Conservation (phyloP, 164 flowering plant species). For the Vitis amurensis region DNA sequence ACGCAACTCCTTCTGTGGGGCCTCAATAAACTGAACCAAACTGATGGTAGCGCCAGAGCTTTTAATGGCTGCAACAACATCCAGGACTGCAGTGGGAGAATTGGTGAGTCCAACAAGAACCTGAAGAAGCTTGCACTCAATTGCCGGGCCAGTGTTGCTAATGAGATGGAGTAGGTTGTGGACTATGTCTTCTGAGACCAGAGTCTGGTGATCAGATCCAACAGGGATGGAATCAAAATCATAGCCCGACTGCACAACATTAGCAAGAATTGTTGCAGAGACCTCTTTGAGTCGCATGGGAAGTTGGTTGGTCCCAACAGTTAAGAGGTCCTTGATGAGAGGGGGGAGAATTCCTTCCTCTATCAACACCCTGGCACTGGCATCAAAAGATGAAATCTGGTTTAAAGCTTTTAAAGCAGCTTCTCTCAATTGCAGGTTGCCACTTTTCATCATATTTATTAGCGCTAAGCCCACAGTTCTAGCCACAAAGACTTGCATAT, state of each 20-base stretch:
- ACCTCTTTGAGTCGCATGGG: constrained; percentile 89
- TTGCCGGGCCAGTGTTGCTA: constrained; percentile 95
- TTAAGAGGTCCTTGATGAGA: constrained; percentile 80
- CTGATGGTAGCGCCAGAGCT: constrained; percentile 90
- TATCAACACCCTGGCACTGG: constrained; percentile 70
- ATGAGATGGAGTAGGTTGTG: constrained; percentile 88
- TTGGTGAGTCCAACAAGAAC: constrained; percentile 93
- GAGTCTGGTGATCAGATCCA: constrained; percentile 73
- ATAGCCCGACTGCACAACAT: constrained; percentile 69
- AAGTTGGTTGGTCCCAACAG: constrained; percentile 73
- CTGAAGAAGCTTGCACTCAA: constrained; percentile 92
- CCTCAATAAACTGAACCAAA: constrained; percentile 95
- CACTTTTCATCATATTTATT: constrained; percentile 68
- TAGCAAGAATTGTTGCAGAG: constrained; percentile 91
- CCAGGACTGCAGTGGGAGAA: constrained; percentile 49
- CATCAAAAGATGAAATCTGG: constrained; percentile 82
- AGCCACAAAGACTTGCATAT: constrained; percentile 80
- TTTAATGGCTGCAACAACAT: constrained; percentile 81
- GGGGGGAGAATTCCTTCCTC: constrained; percentile 89
- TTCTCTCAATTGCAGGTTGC: constrained; percentile 68
- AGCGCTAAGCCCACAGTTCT: constrained; percentile 70
- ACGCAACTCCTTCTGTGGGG: constrained; percentile 79
- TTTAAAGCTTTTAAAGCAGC: constrained; percentile 84
- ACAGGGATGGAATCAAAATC: constrained; percentile 67
- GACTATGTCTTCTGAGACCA: constrained; percentile 82